Evolutionary conservation across 2,329 filamentous ascomycete species (phyloP), one percentile per base, ranked within the genome.

Genomic region (Aureobasidium mangrovei): DNA sequence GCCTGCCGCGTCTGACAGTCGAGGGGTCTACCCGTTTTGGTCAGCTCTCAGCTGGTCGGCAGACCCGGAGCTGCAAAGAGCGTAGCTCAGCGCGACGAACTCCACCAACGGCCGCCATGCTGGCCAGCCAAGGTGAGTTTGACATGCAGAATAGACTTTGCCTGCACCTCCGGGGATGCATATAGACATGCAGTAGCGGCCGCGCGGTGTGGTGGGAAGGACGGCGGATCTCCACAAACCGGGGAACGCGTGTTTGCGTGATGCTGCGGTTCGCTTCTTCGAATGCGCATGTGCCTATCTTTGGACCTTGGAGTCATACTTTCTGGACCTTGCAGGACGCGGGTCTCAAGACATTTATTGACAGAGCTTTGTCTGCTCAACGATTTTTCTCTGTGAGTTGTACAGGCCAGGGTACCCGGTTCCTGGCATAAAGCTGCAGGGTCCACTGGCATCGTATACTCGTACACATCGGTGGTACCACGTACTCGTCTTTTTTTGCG

Each of bases 171-270:
- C 35, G 35, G 8, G 7, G 45, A 48, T 39, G 33, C 45, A 48
- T n/a, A 6, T 40, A 40, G 46, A 49, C 35, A 36, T 40, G 46
- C 46, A 49, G 46, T 49, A 49, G 43, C 18, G 18, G 18, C 18
- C 32, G 41, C 27, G 24, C n/a, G 3, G 9, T 38, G 12, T 26
- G 45, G 33, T 48, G 39, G 33, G 35, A 39, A 24, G 12, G 7
- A 3, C 32, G 27, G 28, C 36, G 46, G 46, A 18, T 33, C 45
- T 49, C 46, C 46, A 38, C 28, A 49, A 26, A 31, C 46, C 27
- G 46, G 18, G 31, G 46, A 49, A 39, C 46, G 46, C 46, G 46
- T 49, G 27, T 49, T 49, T 40, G 46, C 46, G 39, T 8, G 10
- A 10, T 33, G 32, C 32, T 33, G 6, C 32, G 32, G 6, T 33